Conservation (phyloP, 2,329 filamentous ascomycete genomes). For the Tolypocladium inflatum region DNA sequence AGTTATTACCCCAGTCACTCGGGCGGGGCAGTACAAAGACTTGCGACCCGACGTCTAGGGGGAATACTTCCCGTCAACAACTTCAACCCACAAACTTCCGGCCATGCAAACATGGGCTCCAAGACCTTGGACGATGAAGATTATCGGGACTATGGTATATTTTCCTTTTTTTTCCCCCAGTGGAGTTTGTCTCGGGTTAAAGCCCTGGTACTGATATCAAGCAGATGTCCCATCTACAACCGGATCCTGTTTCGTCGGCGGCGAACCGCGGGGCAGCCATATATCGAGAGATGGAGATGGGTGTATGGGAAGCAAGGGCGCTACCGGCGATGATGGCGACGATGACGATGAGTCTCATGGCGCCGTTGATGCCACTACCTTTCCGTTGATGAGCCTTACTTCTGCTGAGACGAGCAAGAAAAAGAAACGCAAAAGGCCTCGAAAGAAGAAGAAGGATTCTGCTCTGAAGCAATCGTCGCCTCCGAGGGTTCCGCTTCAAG, state of each 20-base stretch:
- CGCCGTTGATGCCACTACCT: conserved; percentile 5
- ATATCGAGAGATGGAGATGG: conserved; percentile 32
- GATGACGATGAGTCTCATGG: conserved; percentile 15
- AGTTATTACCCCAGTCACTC: too few species aligned
- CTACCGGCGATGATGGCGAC: conserved; percentile 16
- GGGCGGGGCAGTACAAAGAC: too few species aligned
- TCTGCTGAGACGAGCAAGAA: conserved; percentile 9
- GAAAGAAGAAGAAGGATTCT: conserved; percentile 16
- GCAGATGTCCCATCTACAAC: conserved; percentile 10
- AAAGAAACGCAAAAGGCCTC: conserved; percentile 15
- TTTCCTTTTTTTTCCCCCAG: background rate
- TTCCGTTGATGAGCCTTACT: conserved; percentile 6
- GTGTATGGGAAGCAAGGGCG: conserved; percentile 20
- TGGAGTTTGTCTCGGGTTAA: background rate
- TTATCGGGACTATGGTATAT: conserved; percentile 2
- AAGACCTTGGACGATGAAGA: conserved; percentile 6
- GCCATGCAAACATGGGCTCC: conserved; percentile 4
- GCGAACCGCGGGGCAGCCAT: conserved; percentile 31
- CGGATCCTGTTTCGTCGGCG: conserved; percentile 17
- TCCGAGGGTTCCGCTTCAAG: conserved; percentile 19
- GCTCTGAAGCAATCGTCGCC: conserved; percentile 19
- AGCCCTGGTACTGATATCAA: conserved; percentile 8
- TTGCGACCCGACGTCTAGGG: too few species aligned
- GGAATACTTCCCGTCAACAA: background rate
- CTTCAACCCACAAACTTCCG: background rate